Percentiles rank a stretch among this genome's conserved stretches.
Evolutionary conservation across 345 rosid species (phyloP).

Genomic region (Pugionium dolabratum): DNA sequence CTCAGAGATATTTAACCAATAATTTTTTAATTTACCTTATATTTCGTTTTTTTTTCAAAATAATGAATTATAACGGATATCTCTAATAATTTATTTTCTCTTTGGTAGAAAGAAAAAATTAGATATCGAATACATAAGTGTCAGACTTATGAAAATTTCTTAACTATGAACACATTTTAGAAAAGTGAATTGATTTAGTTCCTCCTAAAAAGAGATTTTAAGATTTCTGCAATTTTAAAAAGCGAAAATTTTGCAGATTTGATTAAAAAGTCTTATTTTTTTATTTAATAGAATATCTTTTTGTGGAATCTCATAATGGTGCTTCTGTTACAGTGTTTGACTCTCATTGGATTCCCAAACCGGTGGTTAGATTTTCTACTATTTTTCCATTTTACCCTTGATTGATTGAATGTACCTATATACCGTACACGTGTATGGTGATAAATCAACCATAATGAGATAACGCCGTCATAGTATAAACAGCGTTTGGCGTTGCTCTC

Average conservation of each 20-base stretch:
- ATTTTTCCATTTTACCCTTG: constrained; percentile 19
- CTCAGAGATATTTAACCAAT: constrained; percentile 4
- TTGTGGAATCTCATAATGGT: constrained; percentile 41
- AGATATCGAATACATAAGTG: too few relatives aligned
- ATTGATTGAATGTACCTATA: neutral
- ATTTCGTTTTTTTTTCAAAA: neutral
- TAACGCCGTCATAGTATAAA: constrained; percentile 33
- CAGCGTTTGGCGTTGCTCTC: constrained; percentile 14
- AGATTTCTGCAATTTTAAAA: neutral
- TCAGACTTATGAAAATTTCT: too few relatives aligned
- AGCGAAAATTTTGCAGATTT: neutral
- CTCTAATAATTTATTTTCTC: too few relatives aligned
- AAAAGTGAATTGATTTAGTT: too few relatives aligned
- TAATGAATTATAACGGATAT: too few relatives aligned
- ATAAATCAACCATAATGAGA: neutral
- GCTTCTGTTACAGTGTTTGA: constrained; percentile 32
- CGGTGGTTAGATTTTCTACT: constrained; percentile 18
- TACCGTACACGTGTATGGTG: constrained; percentile 27
- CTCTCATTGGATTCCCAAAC: constrained; percentile 37
- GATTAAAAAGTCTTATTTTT: neutral
- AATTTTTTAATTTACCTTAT: neutral
- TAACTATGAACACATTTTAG: too few relatives aligned
- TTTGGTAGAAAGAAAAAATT: too few relatives aligned
- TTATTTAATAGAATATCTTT: constrained; percentile 13
- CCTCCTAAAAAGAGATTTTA: too few relatives aligned